phyloP scores from a whole-genome alignment of 192 early-diverging fungal genomes.

The Backusella circina region DNA sequence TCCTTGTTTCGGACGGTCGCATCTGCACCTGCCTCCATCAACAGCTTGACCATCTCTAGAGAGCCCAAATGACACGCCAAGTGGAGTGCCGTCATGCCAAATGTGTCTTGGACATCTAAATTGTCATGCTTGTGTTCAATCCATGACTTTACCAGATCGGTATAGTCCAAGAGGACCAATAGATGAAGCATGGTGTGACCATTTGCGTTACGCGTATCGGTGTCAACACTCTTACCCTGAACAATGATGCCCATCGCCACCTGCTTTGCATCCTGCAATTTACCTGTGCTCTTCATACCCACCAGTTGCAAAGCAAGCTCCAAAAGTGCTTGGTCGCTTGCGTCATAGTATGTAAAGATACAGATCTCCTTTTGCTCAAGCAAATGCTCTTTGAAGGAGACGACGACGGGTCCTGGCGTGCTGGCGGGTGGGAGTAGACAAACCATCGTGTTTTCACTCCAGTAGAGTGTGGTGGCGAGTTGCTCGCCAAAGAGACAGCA shows the following conservation, averaged over 20 bases:
- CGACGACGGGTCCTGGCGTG: conserved; percentile 68
- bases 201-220: conserved; percentile 32
- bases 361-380: conserved; percentile 36
- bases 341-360: conserved; percentile 43
- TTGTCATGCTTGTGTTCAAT: conserved; percentile 15
- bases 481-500: conserved; percentile 72
- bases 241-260: conserved; percentile 70
- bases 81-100: conserved; percentile 68
- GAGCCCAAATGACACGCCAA: conserved; percentile 59
- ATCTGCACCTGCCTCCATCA: conserved; percentile 45
- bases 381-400: conserved; percentile 51
- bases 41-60: conserved; percentile 43
- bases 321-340: conserved; percentile 86
- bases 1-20: background rate
- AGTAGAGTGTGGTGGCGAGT: conserved; percentile 72
- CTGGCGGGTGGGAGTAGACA: conserved; percentile 80
- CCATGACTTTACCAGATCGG: conserved; percentile 42
- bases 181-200: conserved; percentile 64
- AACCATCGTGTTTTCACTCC: conserved; percentile 76
- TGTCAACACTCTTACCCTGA: conserved; percentile 20
- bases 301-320: conserved; percentile 88
- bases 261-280: conserved; percentile 69
- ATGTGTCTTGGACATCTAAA: conserved; percentile 53
- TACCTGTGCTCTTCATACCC: conserved; percentile 80
- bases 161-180: conserved; percentile 55